Percentiles rank a stretch among this genome's conserved stretches.
Evolutionary conservation across 306 rosid species (phyloP).

Genomic region (Quercus glauca): DNA sequence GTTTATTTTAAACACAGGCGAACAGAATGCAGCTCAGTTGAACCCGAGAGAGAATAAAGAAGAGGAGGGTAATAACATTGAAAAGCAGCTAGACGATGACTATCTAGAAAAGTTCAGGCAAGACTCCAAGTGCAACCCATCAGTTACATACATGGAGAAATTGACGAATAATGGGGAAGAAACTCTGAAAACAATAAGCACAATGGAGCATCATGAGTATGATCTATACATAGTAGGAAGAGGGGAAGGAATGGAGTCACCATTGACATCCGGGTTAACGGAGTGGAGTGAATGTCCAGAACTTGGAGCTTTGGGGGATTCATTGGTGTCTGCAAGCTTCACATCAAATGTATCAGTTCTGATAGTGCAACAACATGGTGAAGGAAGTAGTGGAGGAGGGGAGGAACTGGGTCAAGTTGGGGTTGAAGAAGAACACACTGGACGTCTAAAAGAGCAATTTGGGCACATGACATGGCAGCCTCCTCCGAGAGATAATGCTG

Average conservation of each 20-base stretch:
- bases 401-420: neutral
- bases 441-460: constrained; percentile 13
- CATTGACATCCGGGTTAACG: constrained; percentile 15
- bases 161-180: constrained; percentile 35
- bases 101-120: constrained; percentile 20
- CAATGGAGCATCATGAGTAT: constrained; percentile 13
- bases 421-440: neutral
- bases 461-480: constrained; percentile 22
- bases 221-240: constrained; percentile 34
- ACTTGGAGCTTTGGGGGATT: constrained; percentile 37
- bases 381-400: neutral
- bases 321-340: constrained; percentile 33
- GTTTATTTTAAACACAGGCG: no score
- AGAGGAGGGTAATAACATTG: neutral
- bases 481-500: neutral
- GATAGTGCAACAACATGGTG: constrained; percentile 27
- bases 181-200: constrained; percentile 18
- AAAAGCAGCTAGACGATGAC: constrained; percentile 23
- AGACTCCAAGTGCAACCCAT: constrained; percentile 11
- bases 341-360: constrained; percentile 28
- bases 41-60: neutral
- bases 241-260: constrained; percentile 21
- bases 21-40: neutral
- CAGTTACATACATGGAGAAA: constrained; percentile 16
- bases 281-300: constrained; percentile 41